Base-by-base conservation (phyloP, 768 basidiomycete species). In the Lentinula sp. region DNA sequence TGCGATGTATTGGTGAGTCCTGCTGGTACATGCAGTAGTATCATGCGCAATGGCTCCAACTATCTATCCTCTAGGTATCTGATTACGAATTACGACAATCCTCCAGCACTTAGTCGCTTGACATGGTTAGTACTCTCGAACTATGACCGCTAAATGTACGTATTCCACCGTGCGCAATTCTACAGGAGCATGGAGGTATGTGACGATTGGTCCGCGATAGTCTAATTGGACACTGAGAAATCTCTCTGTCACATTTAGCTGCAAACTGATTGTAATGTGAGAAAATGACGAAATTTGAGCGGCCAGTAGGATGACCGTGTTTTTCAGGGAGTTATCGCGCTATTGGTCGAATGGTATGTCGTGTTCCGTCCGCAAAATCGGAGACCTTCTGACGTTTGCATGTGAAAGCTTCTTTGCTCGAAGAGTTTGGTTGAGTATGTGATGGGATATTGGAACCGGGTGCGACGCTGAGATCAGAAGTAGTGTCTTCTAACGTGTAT, bases 221-320 rank as follows among this genome's bases (percentile, higher is more conserved):
- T 15, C 39, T 32, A 49, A 33, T 28, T 49, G 46, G 23, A 32
- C 32, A 6, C 9, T 42, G 50, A 45, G 42, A 36, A 59, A 12
- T 15, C 36, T 45, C 1, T 18, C 23, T 52, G 61, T 67, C 62
- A 66, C 61, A 55, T n/a, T 39, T 20, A 82, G 81, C 63, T 81
- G 28, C 81, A 81, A 74, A 81, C 79, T 15, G 81, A 82, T 67
- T 80, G 77, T 62, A 81, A 81, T 61, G 79, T 79, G 57, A 65
- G 72, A 68, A 32, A 18, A 16, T 39, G 20, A 20, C 8, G 9
- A n/a, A 23, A 13, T 32, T 9, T 20, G 23, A 43, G 15, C 45
- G 41, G 6, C 12, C 7, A 39, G 10, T 13, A 15, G 28, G 28
- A 8, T 42, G 20, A 41, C 39, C 10, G 6, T 49, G 20, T 36